Evolutionary conservation across 2,329 filamentous ascomycete genomes (phyloP), one percentile per base, ranked within the genome.

Genomic region (Blastomyces silverae): DNA sequence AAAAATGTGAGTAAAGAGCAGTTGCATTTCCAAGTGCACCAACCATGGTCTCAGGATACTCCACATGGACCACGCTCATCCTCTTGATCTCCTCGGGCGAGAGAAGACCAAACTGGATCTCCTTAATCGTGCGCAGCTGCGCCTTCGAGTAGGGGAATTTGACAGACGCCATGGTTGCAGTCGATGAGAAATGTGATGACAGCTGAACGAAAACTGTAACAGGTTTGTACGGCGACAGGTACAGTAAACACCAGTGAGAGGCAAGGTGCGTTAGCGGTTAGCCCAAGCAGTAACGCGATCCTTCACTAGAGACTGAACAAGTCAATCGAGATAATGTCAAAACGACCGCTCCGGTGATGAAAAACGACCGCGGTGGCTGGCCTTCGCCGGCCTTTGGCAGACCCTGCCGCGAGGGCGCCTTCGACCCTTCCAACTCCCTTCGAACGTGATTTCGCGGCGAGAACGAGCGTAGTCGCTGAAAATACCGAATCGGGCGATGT

Each of bases 1-100:
- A 50, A 50, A 50, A 65, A 59, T 31, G 25, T 39, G 37, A 13
- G 20, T 37, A 48, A 61, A 63, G 68, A 66, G 28, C 22, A 8
- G 20, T 17, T n/a, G n/a, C 48, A 20, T 46, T 46, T 31, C 20
- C 53, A 52, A 50, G 13, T 37, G 10, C 58, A 74, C 80, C 67
- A 73, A 84, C 83, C 94, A 99, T 97, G 37, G 94, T 97, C 82
- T 99, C 94, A n/a, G 94, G 92, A 76, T 97, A 97, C 77, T 94
- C 85, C 76, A 99, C 93, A 77, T 96, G 91, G 71, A 88, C 90
- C 69, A 97, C 93, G 79, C 92, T 97, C 91, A 97, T 95, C 74
- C 89, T 92, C 83, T 99, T 97, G 80, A 97, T 96, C 82, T 99
- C 95, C 78, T 99, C 94, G 34, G 94, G 94, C 46, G 94, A 96